Base-by-base conservation (phyloP, 305 asterid genomes). In the Solanum hybrid region DNA sequence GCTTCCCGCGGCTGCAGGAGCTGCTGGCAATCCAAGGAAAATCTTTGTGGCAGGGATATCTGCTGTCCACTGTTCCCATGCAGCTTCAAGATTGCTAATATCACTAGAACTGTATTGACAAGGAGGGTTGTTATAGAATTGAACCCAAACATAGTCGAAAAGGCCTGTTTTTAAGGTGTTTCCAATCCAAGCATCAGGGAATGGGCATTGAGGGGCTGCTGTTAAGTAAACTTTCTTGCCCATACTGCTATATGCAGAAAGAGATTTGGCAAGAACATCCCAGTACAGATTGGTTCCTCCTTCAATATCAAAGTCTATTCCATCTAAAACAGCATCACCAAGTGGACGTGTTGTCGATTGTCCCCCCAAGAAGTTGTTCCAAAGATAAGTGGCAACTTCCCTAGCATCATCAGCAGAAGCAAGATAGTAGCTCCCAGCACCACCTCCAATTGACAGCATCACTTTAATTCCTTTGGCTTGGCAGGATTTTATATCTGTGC, bases 131-230 rank as follows among this genome's bases (percentile, higher is more conserved):
- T 89, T 85, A 31, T 89, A 89, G 77, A 89, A 89, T 24, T 89
- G 91, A 71, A 89, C 79, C 89, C 91, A 89, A 42, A 89, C 91
- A 85, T 89, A 40, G 36, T 89, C 89, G 13, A 89, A 89, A 14
- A 85, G 76, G n/a, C 91, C 89, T 24, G 89, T 89, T n/a, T 85
- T 89, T 29, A 89, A 73, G 16, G 91, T 86, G 3, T 31, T 34
- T n/a, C 91, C 86, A 3, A 89, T 46, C 89, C 75, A 89, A 29
- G 85, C 61, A 83, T 89, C 91, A 34, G 91, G 91, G 5, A 84
- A 89, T 42, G 91, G 91, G 8, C 91, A 89, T 6, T 89, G 91
- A 18, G 89, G 91, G 0, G 91, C 91, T 6, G 85, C 86, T 57
- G 89, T 89, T 34, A 89, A 73, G 89, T 89, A 89, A 6, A 89